Conservation (phyloP, 1,284 basidiomycete species). For the Malassezia pachydermatis region DNA sequence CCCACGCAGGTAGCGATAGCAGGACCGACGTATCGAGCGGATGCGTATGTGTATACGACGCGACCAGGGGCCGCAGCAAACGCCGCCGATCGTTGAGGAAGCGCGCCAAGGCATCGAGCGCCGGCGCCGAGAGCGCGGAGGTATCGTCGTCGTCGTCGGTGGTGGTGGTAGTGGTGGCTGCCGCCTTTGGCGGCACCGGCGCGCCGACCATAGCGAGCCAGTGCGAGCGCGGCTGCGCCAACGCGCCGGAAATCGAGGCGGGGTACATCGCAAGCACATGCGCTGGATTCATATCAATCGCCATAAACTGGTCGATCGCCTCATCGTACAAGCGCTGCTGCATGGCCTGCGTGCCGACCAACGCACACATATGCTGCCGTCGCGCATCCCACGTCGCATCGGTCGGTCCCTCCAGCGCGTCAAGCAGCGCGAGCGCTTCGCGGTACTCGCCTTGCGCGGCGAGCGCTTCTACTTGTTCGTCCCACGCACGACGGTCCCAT, state of each 20-base stretch:
- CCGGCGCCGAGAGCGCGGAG: slow-evolving; percentile 3
- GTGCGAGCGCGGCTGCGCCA: slow-evolving; percentile 59
- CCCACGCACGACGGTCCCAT: slow-evolving; percentile 63
- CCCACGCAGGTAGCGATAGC: slow-evolving; percentile 22
- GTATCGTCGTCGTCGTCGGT: not conserved
- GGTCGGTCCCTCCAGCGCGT: slow-evolving; percentile 55
- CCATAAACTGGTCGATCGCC: slow-evolving; percentile 77
- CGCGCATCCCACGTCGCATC: slow-evolving; percentile 53
- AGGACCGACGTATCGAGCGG: slow-evolving; percentile 10
- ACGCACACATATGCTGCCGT: slow-evolving; percentile 52
- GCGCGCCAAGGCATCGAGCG: slow-evolving; percentile 40
- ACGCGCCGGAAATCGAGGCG: slow-evolving; percentile 64
- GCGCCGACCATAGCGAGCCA: slow-evolving; percentile 80
- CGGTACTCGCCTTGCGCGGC: slow-evolving; percentile 62
- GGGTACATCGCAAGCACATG: slow-evolving; percentile 86
- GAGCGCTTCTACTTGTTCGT: slow-evolving; percentile 73
- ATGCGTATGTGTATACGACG: not conserved
- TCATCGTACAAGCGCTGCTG: slow-evolving; percentile 59
- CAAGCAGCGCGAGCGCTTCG: slow-evolving; percentile 71
- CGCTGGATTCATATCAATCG: slow-evolving; percentile 80
- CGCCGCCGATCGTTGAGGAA: slow-evolving; percentile 45
- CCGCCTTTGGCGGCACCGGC: not conserved
- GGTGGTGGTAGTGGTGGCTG: not conserved
- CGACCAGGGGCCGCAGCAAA: slow-evolving; percentile 39
- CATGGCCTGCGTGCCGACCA: slow-evolving; percentile 63